Evolutionary conservation across 2,329 filamentous ascomycete genomes (phyloP).

Genomic region (Colletotrichum spinosum): DNA sequence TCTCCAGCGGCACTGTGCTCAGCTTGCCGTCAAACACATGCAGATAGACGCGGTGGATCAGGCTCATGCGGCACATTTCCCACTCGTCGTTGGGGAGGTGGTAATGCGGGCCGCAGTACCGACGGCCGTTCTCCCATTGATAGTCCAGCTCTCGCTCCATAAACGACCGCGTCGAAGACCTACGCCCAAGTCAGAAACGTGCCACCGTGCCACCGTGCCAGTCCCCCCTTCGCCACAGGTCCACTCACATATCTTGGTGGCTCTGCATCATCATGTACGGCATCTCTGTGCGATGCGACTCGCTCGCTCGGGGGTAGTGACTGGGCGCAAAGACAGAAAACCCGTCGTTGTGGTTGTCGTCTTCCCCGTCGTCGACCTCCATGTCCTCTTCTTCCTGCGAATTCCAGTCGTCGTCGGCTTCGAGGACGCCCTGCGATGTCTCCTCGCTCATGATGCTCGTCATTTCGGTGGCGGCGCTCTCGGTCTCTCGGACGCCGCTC

Average conservation of each 20-base stretch:
- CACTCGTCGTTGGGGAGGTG: slow-evolving; percentile 75
- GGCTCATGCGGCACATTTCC: slow-evolving; percentile 71
- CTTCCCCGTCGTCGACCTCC: slow-evolving; percentile 46
- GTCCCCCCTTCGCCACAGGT: background rate
- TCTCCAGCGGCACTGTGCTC: slow-evolving; percentile 55
- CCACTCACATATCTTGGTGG: slow-evolving; percentile 55
- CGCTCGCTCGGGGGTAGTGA: slow-evolving; percentile 51
- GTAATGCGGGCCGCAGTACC: slow-evolving; percentile 69
- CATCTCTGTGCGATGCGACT: slow-evolving; percentile 50
- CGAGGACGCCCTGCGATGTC: slow-evolving; percentile 40
- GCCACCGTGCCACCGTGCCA: background rate
- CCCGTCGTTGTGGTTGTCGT: slow-evolving; percentile 51
- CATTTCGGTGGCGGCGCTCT: slow-evolving; percentile 50
- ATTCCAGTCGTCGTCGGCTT: slow-evolving; percentile 39
- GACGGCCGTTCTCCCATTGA: slow-evolving; percentile 69
- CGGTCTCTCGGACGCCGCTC: slow-evolving; percentile 48
- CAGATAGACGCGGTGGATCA: slow-evolving; percentile 73
- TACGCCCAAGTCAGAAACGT: slow-evolving; percentile 41
- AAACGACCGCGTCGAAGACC: slow-evolving; percentile 60
- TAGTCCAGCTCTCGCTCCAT: slow-evolving; percentile 65
- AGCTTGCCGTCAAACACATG: slow-evolving; percentile 59
- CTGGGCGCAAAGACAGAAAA: slow-evolving; percentile 57
- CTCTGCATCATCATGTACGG: slow-evolving; percentile 46
- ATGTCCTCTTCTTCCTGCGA: slow-evolving; percentile 37
- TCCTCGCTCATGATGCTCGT: slow-evolving; percentile 52